phyloP scores from a whole-genome alignment of 768 basidiomycete species.

The Mycena crocata region DNA sequence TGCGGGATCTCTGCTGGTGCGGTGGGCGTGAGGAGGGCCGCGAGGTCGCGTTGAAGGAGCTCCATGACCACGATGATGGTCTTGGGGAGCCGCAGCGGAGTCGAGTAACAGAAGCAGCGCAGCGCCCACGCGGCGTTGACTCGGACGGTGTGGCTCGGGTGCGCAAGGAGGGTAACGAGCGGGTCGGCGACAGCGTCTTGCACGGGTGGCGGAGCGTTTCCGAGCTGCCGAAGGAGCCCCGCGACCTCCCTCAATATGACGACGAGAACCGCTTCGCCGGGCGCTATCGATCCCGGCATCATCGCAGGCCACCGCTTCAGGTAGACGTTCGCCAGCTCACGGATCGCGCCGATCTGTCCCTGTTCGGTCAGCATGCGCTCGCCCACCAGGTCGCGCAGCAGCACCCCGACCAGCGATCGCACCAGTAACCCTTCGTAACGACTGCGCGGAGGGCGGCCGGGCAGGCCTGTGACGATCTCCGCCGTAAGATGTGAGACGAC shows the following conservation, averaged over 20 bases:
- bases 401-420: slow-evolving; percentile 77
- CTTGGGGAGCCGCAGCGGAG: slow-evolving; percentile 86
- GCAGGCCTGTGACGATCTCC: slow-evolving; percentile 75
- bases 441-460: slow-evolving; percentile 58
- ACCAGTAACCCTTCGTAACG: slow-evolving; percentile 82
- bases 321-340: slow-evolving; percentile 84
- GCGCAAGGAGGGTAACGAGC: slow-evolving; percentile 83
- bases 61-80: slow-evolving; percentile 82
- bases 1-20: slow-evolving; percentile 76
- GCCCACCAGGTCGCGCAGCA: slow-evolving; percentile 89
- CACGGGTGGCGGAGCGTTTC: slow-evolving; percentile 91
- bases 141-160: slow-evolving; percentile 90
- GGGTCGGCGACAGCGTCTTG: slow-evolving; percentile 90
- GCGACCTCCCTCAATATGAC: slow-evolving; percentile 87
- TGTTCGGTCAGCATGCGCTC: slow-evolving; percentile 92
- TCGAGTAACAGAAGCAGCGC: slow-evolving; percentile 90
- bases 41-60: slow-evolving; percentile 86
- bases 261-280: slow-evolving; percentile 73
- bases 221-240: slow-evolving; percentile 87
- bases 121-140: slow-evolving; percentile 89
- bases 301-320: slow-evolving; percentile 94
- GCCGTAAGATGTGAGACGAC: slow-evolving; percentile 82
- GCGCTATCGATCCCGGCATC: slow-evolving; percentile 86
- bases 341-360: slow-evolving; percentile 91
- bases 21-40: slow-evolving; percentile 75